Conservation (phyloP, 163 green algal genomes). For the Scenedesmus sp. region DNA sequence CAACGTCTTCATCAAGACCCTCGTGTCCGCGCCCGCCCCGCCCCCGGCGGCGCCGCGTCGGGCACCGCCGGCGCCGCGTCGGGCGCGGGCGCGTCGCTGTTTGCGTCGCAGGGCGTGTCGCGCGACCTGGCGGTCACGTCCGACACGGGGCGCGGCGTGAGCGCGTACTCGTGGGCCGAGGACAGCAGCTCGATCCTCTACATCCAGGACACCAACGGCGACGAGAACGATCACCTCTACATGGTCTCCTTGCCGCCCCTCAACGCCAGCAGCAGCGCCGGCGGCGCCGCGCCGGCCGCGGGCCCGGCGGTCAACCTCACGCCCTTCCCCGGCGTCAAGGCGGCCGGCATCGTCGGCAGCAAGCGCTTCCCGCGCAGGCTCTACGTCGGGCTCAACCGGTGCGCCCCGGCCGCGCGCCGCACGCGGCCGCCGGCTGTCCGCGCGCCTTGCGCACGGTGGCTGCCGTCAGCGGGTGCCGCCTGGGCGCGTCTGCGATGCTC, state of each 20-base stretch:
- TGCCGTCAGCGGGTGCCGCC: too few relatives aligned
- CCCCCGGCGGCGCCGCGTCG: not conserved
- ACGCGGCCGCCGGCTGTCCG: too few relatives aligned
- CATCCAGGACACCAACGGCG: constrained; percentile 42
- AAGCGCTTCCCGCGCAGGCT: constrained; percentile 9
- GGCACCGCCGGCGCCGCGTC: too few relatives aligned
- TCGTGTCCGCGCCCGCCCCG: not conserved
- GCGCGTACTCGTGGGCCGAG: constrained; percentile 12
- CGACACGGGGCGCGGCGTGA: constrained; percentile 24
- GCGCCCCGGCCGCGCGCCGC: too few relatives aligned
- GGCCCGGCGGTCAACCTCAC: constrained; percentile 40
- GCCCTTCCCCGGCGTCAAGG: constrained; percentile 29
- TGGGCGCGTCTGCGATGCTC: too few relatives aligned
- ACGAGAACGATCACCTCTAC: constrained; percentile 49
- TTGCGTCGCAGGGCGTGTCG: constrained; percentile 10
- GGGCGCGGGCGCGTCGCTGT: not conserved
- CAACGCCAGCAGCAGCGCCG: too few relatives aligned
- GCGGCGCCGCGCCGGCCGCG: not conserved
- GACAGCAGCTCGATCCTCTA: constrained; percentile 27
- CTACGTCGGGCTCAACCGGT: too few relatives aligned
- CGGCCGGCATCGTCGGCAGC: constrained; percentile 25
- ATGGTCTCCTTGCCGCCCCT: too few relatives aligned
- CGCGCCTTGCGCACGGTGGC: too few relatives aligned
- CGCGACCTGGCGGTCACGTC: constrained; percentile 29
- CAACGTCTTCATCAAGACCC: constrained; percentile 44